phyloP scores from a whole-genome alignment of 2,329 filamentous ascomycete genomes.

The Tolypocladium ophioglossoides region DNA sequence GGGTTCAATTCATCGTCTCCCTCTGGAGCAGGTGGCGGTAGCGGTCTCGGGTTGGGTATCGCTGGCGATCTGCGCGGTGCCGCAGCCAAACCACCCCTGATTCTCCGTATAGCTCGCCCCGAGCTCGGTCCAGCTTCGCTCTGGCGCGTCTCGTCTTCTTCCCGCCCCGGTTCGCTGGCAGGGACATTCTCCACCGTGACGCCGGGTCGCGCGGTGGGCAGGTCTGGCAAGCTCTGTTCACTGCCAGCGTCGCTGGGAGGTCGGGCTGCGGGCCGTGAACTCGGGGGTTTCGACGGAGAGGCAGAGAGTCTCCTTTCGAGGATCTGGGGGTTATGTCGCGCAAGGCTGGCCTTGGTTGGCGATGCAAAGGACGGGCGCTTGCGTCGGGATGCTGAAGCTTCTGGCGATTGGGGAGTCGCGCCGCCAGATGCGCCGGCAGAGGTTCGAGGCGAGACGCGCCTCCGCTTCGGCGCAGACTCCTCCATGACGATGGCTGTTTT shows the following conservation, averaged over 20 bases:
- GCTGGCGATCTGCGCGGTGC: conserved; percentile 28
- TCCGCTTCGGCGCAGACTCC: conserved; percentile 50
- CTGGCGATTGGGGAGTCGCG: conserved; percentile 8
- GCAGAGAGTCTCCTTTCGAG: conserved; percentile 33
- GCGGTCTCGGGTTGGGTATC: conserved; percentile 33
- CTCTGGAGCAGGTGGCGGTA: conserved; percentile 30
- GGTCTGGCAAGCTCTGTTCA: conserved; percentile 15
- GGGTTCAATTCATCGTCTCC: conserved; percentile 19
- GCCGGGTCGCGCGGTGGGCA: conserved; percentile 19
- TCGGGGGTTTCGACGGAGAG: conserved; percentile 18
- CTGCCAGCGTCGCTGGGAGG: conserved; percentile 3
- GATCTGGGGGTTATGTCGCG: conserved; percentile 49
- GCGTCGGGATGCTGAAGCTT: conserved; percentile 12
- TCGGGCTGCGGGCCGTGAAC: not conserved
- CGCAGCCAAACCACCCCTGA: conserved; percentile 20
- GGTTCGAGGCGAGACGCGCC: conserved; percentile 47
- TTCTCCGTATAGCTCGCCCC: conserved; percentile 5
- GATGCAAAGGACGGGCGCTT: conserved; percentile 51
- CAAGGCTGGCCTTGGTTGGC: conserved; percentile 54
- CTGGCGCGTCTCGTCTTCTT: conserved; percentile 9
- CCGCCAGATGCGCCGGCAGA: conserved; percentile 24
- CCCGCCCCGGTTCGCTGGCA: conserved; percentile 10
- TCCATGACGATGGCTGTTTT: conserved; percentile 26
- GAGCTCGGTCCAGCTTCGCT: conserved; percentile 6
- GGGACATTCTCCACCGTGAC: conserved; percentile 11